Base-by-base conservation (phyloP, 208 protist species). In the Wallacemonas sp. region DNA sequence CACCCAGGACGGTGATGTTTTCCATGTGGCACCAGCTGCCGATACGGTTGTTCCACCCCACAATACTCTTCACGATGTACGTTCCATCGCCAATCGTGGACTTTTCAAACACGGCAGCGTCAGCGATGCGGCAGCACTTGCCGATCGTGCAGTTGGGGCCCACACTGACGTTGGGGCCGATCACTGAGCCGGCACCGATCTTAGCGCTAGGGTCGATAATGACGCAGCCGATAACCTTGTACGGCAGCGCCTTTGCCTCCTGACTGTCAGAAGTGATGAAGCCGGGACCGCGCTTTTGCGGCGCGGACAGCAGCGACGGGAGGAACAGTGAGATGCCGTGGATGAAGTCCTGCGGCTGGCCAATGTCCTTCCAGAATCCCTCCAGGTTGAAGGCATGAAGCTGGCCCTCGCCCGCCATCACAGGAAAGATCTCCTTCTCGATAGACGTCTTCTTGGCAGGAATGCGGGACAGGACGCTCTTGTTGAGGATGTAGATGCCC, bases 351-450 rank as follows among this genome's bases (percentile, higher is more conserved):
- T 83, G 81, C 2, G 98, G 98, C 79, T 99, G 90, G 47, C 98
- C 98, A 58, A 99, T 88, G 66, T 99, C 98, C 95, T 98, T 99
- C 98, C 98, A 99, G 77, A 98, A 99, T 34, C 97, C 94, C 33
- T 93, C 79, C 12, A 99, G 84, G 61, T 94, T 90, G 81, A 98
- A 98, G 42, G 84, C 87, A 78, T 84, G 99, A n/a, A 99, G 88
- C 70, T 98, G 65, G n/a, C 74, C 68, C 11, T 95, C 90, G 4
- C 39, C 51, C 2, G 97, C 97, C 96, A 99, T 94, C 17, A 89
- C 14, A 6, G 98, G 98, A 72, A 99, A 99, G 45, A 98, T 90
- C 63, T 99, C 89, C 68, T 90, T 96, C 77, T 99, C 98, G 59
- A 99, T 98, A 26, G 95, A 98, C 6, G 94, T 97, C 31, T 91